phyloP scores from a whole-genome alignment of 164 flowering plant species.

The Saururus chinensis region DNA sequence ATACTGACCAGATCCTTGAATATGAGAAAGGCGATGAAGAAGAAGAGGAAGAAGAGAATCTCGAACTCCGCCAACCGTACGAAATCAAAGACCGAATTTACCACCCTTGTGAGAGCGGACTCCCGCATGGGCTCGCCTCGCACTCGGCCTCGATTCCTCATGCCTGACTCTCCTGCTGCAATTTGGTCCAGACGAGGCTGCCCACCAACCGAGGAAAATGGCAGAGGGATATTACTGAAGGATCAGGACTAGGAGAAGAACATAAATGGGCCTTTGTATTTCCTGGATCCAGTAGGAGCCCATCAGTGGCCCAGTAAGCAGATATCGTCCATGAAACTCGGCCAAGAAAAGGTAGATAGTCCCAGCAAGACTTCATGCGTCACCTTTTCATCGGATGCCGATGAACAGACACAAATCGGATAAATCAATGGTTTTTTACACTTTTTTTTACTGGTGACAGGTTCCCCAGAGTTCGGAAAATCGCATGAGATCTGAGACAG shows the following conservation, averaged over 20 bases:
- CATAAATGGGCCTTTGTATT: not conserved
- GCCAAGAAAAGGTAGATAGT: not conserved
- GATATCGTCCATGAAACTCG: not conserved
- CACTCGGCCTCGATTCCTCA: not conserved
- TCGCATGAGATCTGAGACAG: too few relatives aligned
- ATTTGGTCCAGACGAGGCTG: not conserved
- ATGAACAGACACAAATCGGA: too few relatives aligned
- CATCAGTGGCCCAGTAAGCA: not conserved
- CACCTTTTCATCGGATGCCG: too few relatives aligned
- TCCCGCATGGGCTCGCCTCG: slow-evolving; percentile 18
- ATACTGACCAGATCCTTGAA: slow-evolving; percentile 78
- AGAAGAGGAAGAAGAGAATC: slow-evolving; percentile 74
- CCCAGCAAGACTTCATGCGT: too few relatives aligned
- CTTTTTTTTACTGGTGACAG: too few relatives aligned
- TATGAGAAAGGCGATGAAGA: slow-evolving; percentile 60
- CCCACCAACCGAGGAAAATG: not conserved
- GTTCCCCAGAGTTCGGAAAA: too few relatives aligned
- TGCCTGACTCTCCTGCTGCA: too few relatives aligned
- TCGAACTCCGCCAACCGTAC: slow-evolving; percentile 72
- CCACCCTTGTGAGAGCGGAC: slow-evolving; percentile 34
- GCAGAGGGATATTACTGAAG: not conserved
- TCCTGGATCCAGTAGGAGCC: not conserved
- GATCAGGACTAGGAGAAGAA: not conserved
- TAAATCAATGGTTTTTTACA: too few relatives aligned
- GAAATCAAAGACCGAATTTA: slow-evolving; percentile 41